Base-by-base conservation (phyloP, 768 basidiomycete species). In the Fomitopsis serialis region DNA sequence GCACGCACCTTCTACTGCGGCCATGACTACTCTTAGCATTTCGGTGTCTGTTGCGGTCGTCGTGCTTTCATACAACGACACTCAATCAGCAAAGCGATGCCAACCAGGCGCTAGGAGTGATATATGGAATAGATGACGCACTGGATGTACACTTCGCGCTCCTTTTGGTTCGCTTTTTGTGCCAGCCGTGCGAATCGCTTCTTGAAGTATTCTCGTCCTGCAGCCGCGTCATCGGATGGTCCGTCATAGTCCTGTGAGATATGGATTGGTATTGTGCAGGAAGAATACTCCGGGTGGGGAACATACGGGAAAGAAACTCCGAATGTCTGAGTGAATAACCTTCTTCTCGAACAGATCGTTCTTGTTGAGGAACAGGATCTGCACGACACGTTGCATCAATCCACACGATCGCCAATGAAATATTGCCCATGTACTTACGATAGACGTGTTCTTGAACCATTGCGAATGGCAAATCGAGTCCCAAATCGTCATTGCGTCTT, bases 401-500 rank as follows among this genome's bases (percentile, higher is more conserved):
- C 35, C 27, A 27, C 11, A 15, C 8, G 45, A 25, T 6, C 52
- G 42, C 29, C 29, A 32, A 11, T 32, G 29, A 5, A 32, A 32
- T 32, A 32, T 32, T 37, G 15, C 36, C n/a, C 37, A 34, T 21
- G 27, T 17, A 73, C 87, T 43, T 58, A 93, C 93, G 52, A 97
- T 92, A 10, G 92, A 93, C 0, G 93, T 95, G 58, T 88, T 82
- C 70, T 90, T 89, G 73, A 97, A 97, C 93, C 93, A 97, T 59
- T 95, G 92, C 10, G 92, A 95, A 68, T 97, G 92, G 71, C 92
- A 95, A 78, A 98, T 95, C 40, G 92, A 93, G 61, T 98, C 94
- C 87, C 94, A 98, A 47, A 98, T 92, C n/a, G 92, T 92, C 85
- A 98, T 89, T 1, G 94, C 92, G 58, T 98, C 94, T 74, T 95